A percentile compares a stretch with the other conserved stretches of the same genome.
Evolutionary conservation across 2,329 filamentous ascomycete species (phyloP).

Genomic region (Thermothelomyces thermophilus): DNA sequence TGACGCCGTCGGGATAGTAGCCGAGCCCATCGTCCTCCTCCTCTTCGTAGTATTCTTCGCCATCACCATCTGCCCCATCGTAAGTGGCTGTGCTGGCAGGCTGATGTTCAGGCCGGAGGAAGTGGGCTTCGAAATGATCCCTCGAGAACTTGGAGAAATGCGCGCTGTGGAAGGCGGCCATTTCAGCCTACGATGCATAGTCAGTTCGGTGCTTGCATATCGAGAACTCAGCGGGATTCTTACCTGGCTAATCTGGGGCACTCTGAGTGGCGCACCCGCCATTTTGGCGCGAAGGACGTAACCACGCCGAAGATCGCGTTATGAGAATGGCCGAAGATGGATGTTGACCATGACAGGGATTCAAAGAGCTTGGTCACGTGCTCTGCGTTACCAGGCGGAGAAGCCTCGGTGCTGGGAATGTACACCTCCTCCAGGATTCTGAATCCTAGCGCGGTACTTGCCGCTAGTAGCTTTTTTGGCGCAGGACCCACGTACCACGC

Average conservation of each 20-base stretch:
- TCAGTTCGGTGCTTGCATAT: not conserved
- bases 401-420: no score
- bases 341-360: not conserved
- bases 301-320: conserved; percentile 3
- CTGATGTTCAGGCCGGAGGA: conserved; percentile 33
- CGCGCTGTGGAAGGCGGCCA: conserved; percentile 49
- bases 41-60: conserved; percentile 41
- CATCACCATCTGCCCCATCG: conserved; percentile 25
- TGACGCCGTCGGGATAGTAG: conserved; percentile 79
- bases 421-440: no score
- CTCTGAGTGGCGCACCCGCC: conserved; percentile 22
- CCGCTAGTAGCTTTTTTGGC: no score
- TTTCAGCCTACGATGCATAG: conserved; percentile 44
- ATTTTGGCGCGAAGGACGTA: conserved; percentile 19
- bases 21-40: conserved; percentile 65
- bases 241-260: conserved; percentile 23
- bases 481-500: no score
- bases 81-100: conserved; percentile 5
- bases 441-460: no score
- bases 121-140: conserved; percentile 40
- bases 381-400: not conserved
- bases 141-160: conserved; percentile 51
- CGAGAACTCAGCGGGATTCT: not conserved
- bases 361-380: conserved; percentile 13
- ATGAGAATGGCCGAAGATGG: conserved; percentile 5